Evolutionary conservation across 1,284 basidiomycete species (phyloP), one percentile per base, ranked within the genome.

Genomic region (Takashimella tepidaria): DNA sequence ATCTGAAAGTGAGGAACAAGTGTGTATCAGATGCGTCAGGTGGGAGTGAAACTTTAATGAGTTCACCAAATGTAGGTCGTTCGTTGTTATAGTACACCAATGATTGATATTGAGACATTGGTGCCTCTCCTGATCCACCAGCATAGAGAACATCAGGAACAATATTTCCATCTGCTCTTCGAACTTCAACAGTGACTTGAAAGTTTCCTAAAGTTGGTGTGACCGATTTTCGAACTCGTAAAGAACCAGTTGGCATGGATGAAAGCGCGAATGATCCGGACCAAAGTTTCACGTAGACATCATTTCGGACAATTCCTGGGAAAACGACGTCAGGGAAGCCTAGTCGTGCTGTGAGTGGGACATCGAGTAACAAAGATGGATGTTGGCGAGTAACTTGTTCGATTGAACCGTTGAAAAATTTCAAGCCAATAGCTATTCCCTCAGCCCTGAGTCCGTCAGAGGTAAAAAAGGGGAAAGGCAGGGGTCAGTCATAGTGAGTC

Each of bases 321-420:
- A 93, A 92, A 8, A 96, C 92, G 1, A 96, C 92, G 64, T 98
- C 95, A 0, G 93, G 89, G 69, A 98, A 98, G 24, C 92, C 92
- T n/a, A 98, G 84, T 5, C 92, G 86, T 19, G 88, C 79, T 1
- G 92, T 92, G 40, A 86, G 80, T 0, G 92, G 87, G 4, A 84
- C 83, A 60, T 88, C 89, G 54, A 87, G 85, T 20, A 98, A 79
- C n/a, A 95, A 77, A 1, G 88, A 88, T 4, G 88, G 86, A 71
- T 96, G 90, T 72, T 95, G 90, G 49, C 83, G 83, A 13, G 90
- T 80, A 58, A 96, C 83, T 0, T 83, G 84, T 24, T 80, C 74
- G 1, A 84, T 81, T 55, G 91, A 84, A 26, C 93, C 95, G 48
- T 88, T 84, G 75, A 96, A 92, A 25, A 89, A 78, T 70, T 91